phyloP scores from a whole-genome alignment of 129 eudicot species.

The Lactuca sativa region DNA sequence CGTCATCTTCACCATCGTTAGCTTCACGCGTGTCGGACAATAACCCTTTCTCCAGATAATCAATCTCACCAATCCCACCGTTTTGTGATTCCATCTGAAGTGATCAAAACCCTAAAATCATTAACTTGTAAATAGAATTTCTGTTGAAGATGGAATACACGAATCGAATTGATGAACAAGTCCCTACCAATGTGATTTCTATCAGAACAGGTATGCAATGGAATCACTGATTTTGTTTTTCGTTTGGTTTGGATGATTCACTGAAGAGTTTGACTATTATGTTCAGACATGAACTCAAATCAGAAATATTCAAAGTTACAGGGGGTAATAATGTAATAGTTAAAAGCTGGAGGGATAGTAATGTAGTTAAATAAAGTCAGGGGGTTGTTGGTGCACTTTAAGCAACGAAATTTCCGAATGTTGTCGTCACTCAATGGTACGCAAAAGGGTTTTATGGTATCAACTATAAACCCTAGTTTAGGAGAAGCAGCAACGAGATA shows the following conservation, averaged over 20 bases:
- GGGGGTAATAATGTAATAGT: slow-evolving; percentile 3
- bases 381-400: slow-evolving; percentile 1
- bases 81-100: slow-evolving; percentile 44
- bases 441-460: slow-evolving; percentile 8
- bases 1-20: slow-evolving; percentile 28
- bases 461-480: slow-evolving; percentile 27
- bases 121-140: no score
- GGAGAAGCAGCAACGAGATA: background rate
- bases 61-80: slow-evolving; percentile 35
- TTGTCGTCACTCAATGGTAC: background rate
- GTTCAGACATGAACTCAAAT: background rate
- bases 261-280: background rate
- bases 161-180: slow-evolving; percentile 4
- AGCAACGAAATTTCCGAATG: background rate
- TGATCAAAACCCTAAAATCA: slow-evolving; percentile 21
- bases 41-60: slow-evolving; percentile 51
- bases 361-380: background rate
- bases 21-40: slow-evolving; percentile 23
- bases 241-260: slow-evolving; percentile 4
- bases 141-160: background rate
- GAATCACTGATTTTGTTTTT: background rate
- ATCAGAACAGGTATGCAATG: background rate
- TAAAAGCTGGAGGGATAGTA: background rate
- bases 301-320: background rate
- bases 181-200: background rate